Base-by-base conservation (phyloP, 129 eudicot genomes). In the Erigeron canadensis region DNA sequence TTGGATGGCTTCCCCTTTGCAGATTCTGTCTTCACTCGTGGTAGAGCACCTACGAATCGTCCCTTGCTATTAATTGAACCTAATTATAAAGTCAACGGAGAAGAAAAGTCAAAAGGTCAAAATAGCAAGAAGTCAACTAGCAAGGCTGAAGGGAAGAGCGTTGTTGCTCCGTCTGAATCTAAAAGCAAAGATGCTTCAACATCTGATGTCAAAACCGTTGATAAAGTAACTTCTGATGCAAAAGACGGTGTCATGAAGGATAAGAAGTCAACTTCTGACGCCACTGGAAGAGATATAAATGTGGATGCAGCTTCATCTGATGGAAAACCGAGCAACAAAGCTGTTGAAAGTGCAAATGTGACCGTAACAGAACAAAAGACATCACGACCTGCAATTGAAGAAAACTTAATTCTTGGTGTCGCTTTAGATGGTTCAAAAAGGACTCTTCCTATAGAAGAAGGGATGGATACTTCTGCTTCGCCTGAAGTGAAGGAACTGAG, bases 391-490 rank as follows among this genome's bases (percentile, higher is more conserved):
- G 71, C 85, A 11, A 37, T 87, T 78, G 96, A 89, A 80, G 98
- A 92, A 73, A 92, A 89, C 68, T 86, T 92, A 37, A 88, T 92
- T 51, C 90, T 92, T 23, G 98, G 96, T 57, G 98, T 92, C 74
- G 98, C 98, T 44, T 79, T 92, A 69, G 96, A 89, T 74, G 98
- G 98, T 9, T 89, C 96, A 13, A 94, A 86, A 76, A 87, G 96
- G 77, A 94, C 96, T 23, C 91, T 92, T 59, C 96, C 96, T 16
- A 92, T 92, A 72, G 98, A 92, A 68, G 96, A 89, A 45, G 95
- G 69, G 58, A 77, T 82, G 77, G 86, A 61, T 45, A 48, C 85
- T 39, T 42, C 84, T 38, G 59, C 81, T 56, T 53, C 83, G 23
- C 53, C 55, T 65, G 95, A 85, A 67, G 63, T 18, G 4, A 89